Conservation (phyloP, 2,329 filamentous ascomycete genomes). For the Hymenotorrendiella dingleyae region DNA sequence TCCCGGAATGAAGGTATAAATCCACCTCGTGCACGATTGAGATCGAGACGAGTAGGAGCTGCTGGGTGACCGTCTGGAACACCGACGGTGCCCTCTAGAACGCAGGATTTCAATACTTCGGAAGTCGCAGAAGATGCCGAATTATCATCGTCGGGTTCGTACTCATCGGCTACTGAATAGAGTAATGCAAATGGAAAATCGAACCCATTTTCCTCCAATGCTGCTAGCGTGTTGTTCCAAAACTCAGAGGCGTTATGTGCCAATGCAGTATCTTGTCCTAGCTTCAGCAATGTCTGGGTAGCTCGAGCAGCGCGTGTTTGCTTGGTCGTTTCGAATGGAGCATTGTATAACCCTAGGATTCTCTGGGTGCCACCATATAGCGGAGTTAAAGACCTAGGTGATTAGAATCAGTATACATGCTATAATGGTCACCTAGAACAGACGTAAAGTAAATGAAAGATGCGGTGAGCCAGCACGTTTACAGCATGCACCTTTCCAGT, state of each 20-base stretch:
- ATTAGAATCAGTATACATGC: too few relatives aligned
- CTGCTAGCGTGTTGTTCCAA: constrained; percentile 62
- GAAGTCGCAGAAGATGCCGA: constrained; percentile 64
- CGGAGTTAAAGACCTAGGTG: constrained; percentile 47
- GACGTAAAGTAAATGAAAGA: too few relatives aligned
- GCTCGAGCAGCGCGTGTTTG: constrained; percentile 69
- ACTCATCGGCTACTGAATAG: constrained; percentile 70
- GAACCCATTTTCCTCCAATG: constrained; percentile 64
- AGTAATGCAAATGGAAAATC: constrained; percentile 73
- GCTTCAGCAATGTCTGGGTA: constrained; percentile 69
- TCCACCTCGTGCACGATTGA: constrained; percentile 62
- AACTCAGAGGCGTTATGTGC: constrained; percentile 67
- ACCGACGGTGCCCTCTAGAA: constrained; percentile 67
- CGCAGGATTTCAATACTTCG: constrained; percentile 54
- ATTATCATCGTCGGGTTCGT: constrained; percentile 53
- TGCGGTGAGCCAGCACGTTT: too few relatives aligned
- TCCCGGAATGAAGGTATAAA: constrained; percentile 73
- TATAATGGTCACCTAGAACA: too few relatives aligned
- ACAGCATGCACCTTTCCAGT: too few relatives aligned
- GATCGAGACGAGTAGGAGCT: constrained; percentile 56
- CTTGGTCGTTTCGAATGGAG: constrained; percentile 72
- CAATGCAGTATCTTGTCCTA: constrained; percentile 66
- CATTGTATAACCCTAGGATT: constrained; percentile 72
- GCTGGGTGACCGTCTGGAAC: constrained; percentile 57
- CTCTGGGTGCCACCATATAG: constrained; percentile 66